These are phyloP conservation scores for Sarocladium brachiariae DNA, from an alignment of 2,329 filamentous ascomycete genomes.

Conservation along the genomic window DNA sequence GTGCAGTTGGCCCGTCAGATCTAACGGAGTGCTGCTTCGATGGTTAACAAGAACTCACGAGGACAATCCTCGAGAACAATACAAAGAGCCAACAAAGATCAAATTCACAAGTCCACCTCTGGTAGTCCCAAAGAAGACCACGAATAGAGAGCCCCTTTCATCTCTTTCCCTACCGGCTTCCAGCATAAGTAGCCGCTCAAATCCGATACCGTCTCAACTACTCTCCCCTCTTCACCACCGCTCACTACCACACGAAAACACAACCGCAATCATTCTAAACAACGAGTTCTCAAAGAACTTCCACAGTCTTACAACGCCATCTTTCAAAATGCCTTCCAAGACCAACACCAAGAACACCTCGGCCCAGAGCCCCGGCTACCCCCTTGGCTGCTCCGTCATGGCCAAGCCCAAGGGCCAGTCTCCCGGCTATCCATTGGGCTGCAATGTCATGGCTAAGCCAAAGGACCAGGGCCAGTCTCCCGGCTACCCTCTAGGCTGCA, in stretches of 20 bases:
- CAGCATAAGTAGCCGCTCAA: conserved; percentile 10
- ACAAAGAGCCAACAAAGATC: not conserved
- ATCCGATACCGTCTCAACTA: conserved; percentile 4
- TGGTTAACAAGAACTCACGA: not conserved
- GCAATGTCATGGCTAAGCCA: conserved; percentile 25
- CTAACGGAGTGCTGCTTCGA: not conserved
- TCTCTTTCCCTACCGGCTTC: not conserved
- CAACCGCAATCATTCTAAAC: conserved; percentile 20
- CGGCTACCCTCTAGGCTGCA: conserved; percentile 24
- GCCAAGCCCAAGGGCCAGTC: conserved; percentile 20
- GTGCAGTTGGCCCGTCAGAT: not conserved
- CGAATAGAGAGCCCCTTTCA: too few species aligned
- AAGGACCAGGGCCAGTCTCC: conserved; percentile 11
- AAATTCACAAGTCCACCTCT: not conserved
- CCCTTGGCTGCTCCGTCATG: conserved; percentile 23
- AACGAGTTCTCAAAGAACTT: conserved; percentile 18
- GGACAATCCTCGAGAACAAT: conserved; percentile 10
- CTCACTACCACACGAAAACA: conserved; percentile 15
- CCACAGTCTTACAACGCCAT: conserved; percentile 19
- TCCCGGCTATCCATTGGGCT: conserved; percentile 21
- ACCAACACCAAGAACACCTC: conserved; percentile 17
- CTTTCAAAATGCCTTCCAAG: conserved; percentile 25
- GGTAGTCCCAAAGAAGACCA: too few species aligned
- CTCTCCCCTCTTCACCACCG: conserved; percentile 10
- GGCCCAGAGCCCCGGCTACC: conserved; percentile 20